These are phyloP conservation scores for Neonectria ditissima DNA, from an alignment of 2,329 filamentous ascomycete genomes.

Conservation along the genomic window DNA sequence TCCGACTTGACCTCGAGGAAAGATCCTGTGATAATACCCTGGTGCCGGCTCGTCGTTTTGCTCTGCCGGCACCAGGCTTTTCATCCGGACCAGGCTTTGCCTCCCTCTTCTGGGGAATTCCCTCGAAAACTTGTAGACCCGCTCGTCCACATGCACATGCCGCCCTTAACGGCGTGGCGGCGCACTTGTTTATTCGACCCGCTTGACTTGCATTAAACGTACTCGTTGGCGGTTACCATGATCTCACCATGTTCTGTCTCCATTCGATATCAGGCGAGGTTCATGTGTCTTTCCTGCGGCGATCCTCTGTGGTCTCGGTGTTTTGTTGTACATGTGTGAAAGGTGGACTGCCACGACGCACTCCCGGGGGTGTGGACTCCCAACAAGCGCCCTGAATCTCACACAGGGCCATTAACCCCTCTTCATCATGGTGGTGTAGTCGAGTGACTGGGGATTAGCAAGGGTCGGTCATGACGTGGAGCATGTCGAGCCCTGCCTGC, in stretches of 20 bases:
- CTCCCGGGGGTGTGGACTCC: conserved; percentile 27
- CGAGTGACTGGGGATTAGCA: conserved; percentile 24
- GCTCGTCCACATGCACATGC: conserved; percentile 2
- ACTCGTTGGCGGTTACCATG: conserved; percentile 14
- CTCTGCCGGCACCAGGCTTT: conserved; percentile 10
- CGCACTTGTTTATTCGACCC: conserved; percentile 16
- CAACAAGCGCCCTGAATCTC: conserved; percentile 42
- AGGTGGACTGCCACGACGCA: conserved; percentile 26
- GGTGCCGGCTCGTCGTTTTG: conserved; percentile 9
- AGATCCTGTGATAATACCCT: conserved; percentile 1
- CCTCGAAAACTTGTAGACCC: conserved; percentile 19
- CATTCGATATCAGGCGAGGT: conserved; percentile 19
- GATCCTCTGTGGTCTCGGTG: conserved; percentile 4
- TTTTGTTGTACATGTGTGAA: conserved; percentile 19
- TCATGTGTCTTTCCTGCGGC: conserved; percentile 10
- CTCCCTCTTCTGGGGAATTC: conserved; percentile 21
- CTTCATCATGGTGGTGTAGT: conserved; percentile 9
- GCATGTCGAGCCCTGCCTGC: conserved; percentile 18
- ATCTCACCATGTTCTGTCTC: conserved; percentile 34
- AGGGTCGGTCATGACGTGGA: conserved; percentile 28
- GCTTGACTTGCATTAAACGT: conserved; percentile 6
- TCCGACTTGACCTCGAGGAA: conserved; percentile 8
- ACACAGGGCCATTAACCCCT: conserved; percentile 36
- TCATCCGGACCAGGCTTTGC: conserved; percentile 3
- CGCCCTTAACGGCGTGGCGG: conserved; percentile 18